A percentile compares a stretch with the other conserved stretches of the same genome.
Evolutionary conservation across 208 protist genomes (phyloP).

Genomic region (Herpetomonas samuelpessoai): DNA sequence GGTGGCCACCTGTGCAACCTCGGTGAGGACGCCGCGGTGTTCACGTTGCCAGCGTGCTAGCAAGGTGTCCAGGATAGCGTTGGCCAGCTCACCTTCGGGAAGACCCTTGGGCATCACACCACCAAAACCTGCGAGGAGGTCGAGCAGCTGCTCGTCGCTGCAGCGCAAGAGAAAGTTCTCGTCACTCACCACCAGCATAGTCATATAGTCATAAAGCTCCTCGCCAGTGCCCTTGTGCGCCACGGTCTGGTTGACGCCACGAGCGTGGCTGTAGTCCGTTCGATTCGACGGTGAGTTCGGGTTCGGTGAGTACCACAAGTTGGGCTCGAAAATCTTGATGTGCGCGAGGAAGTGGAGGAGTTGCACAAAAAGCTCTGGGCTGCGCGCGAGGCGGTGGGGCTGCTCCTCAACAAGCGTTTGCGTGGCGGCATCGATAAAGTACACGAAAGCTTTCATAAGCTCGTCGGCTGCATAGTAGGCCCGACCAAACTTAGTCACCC

Average conservation of each 20-base stretch:
- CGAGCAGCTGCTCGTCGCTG: constrained; percentile 45
- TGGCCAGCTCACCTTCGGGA: constrained; percentile 37
- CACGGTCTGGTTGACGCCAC: constrained; percentile 50
- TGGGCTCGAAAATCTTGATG: constrained; percentile 82
- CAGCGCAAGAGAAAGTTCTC: constrained; percentile 29
- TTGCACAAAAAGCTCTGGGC: constrained; percentile 49
- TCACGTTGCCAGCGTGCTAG: constrained; percentile 20
- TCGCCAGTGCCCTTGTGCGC: constrained; percentile 57
- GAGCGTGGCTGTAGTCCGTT: constrained; percentile 78
- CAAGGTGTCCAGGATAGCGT: constrained; percentile 36
- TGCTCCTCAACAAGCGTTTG: constrained; percentile 58
- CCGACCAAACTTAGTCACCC: constrained; percentile 66
- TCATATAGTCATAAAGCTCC: constrained; percentile 57
- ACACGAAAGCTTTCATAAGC: constrained; percentile 57
- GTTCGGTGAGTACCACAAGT: constrained; percentile 77
- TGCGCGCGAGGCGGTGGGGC: constrained; percentile 58
- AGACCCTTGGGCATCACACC: constrained; percentile 45
- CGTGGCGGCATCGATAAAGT: constrained; percentile 62
- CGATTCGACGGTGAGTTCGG: constrained; percentile 64
- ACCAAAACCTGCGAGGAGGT: constrained; percentile 57
- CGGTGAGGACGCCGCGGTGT: constrained; percentile 25
- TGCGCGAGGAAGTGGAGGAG: constrained; percentile 83
- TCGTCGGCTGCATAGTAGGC: constrained; percentile 56
- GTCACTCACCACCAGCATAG: constrained; percentile 22
- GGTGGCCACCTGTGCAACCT: neutral